Evolutionary conservation across 768 basidiomycete species (phyloP).

Genomic region (Sporobolomyces phaffii): DNA sequence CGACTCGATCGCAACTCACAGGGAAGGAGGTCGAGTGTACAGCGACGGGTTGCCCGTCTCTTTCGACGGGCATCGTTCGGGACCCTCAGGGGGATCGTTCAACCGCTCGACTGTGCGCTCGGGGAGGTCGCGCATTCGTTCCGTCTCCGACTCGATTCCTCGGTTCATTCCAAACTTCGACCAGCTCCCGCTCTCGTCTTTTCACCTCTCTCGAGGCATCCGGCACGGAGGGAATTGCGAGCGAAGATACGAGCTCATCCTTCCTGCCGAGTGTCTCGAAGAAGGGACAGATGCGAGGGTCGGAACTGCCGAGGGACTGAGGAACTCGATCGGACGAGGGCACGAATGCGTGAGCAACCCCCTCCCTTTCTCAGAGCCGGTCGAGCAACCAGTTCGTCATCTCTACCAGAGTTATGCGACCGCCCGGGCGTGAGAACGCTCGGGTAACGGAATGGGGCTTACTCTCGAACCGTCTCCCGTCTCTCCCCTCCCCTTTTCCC

Average conservation of each 20-base stretch:
- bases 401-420: constrained; percentile 31
- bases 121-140: background rate
- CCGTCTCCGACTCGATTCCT: background rate
- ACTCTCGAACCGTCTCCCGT: constrained; percentile 34
- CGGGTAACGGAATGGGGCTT: constrained; percentile 39
- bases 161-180: constrained; percentile 10
- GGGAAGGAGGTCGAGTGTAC: no score
- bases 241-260: constrained; percentile 26
- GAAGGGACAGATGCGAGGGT: background rate
- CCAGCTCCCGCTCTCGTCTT: background rate
- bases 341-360: background rate
- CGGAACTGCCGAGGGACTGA: background rate
- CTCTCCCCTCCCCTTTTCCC: constrained; percentile 4
- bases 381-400: constrained; percentile 35
- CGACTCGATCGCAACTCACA: no score
- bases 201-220: background rate
- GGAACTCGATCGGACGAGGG: background rate
- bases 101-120: no score
- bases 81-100: no score
- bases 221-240: background rate
- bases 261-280: background rate
- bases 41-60: no score
- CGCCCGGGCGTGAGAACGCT: background rate
- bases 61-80: no score
- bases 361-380: constrained; percentile 20